A percentile compares a stretch with the other conserved stretches of the same genome.
Evolutionary conservation across 305 asterid species (phyloP).

Genomic region (Fraxinus angustifolia): DNA sequence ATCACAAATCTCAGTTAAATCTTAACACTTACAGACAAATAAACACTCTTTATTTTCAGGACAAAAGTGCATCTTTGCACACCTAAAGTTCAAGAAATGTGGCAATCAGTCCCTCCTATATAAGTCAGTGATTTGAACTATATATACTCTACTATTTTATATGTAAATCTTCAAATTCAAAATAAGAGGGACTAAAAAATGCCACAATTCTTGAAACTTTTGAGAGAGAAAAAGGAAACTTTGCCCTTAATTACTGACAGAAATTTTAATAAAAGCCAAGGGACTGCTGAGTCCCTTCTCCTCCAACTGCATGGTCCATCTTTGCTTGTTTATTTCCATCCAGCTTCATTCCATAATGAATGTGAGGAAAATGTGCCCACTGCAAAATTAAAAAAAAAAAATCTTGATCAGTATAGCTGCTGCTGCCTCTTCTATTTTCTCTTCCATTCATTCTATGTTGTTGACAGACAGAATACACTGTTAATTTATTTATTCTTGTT

Average conservation of each 20-base stretch:
- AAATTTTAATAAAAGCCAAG: slow-evolving; percentile 38
- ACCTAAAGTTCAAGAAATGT: slow-evolving; percentile 31
- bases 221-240: slow-evolving; percentile 26
- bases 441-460: background rate
- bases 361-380: slow-evolving; percentile 98
- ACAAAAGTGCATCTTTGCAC: slow-evolving; percentile 28
- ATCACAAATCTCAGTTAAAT: background rate
- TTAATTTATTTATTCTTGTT: background rate
- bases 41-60: slow-evolving; percentile 18
- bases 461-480: background rate
- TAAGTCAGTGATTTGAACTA: background rate
- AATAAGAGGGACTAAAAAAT: slow-evolving; percentile 24
- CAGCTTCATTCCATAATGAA: slow-evolving; percentile 74
- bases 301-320: slow-evolving; percentile 61
- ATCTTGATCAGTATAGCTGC: background rate
- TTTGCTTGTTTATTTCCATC: slow-evolving; percentile 67
- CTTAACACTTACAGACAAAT: background rate
- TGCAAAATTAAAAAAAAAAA: slow-evolving; percentile 28
- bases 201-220: slow-evolving; percentile 27
- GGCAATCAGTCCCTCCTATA: slow-evolving; percentile 29
- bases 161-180: slow-evolving; percentile 1
- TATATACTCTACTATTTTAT: background rate
- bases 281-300: slow-evolving; percentile 52
- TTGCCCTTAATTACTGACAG: slow-evolving; percentile 19
- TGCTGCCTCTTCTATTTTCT: background rate